phyloP scores from a whole-genome alignment of 352 stramenopile species.

The Aphanomyces astaci region DNA sequence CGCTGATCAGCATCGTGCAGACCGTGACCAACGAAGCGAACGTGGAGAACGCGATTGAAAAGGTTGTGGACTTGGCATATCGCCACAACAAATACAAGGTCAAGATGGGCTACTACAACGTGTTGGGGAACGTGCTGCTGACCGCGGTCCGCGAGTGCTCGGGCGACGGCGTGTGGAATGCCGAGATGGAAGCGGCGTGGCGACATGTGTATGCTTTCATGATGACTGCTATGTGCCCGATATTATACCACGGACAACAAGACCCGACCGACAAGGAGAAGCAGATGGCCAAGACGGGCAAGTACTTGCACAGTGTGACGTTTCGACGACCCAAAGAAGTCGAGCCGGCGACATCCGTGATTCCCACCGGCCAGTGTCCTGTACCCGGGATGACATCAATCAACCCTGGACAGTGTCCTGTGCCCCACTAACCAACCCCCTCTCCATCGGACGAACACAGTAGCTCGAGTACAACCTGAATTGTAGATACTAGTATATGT shows the following conservation, averaged over 20 bases:
- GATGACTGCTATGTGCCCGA: slow-evolving; percentile 19
- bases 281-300: background rate
- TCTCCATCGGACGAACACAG: no score
- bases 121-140: slow-evolving; percentile 29
- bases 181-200: slow-evolving; percentile 29
- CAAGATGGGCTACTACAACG: slow-evolving; percentile 33
- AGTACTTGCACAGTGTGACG: background rate
- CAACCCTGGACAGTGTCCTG: background rate
- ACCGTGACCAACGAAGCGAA: slow-evolving; percentile 36
- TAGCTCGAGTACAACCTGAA: no score
- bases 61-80: slow-evolving; percentile 27
- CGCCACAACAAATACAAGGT: slow-evolving; percentile 39
- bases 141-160: slow-evolving; percentile 30
- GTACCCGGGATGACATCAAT: background rate
- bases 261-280: slow-evolving; percentile 18
- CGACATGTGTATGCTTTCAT: slow-evolving; percentile 26
- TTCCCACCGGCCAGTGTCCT: background rate
- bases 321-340: background rate
- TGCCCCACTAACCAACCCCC: background rate
- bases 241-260: slow-evolving; percentile 9
- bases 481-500: no score
- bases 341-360: background rate
- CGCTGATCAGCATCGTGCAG: slow-evolving; percentile 35
- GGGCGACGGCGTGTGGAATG: slow-evolving; percentile 27
- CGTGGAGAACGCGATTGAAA: slow-evolving; percentile 28